A percentile compares a stretch with the other conserved stretches of the same genome.
Evolutionary conservation across 2,329 filamentous ascomycete genomes (phyloP).

Genomic region (Botryotinia calthae): DNA sequence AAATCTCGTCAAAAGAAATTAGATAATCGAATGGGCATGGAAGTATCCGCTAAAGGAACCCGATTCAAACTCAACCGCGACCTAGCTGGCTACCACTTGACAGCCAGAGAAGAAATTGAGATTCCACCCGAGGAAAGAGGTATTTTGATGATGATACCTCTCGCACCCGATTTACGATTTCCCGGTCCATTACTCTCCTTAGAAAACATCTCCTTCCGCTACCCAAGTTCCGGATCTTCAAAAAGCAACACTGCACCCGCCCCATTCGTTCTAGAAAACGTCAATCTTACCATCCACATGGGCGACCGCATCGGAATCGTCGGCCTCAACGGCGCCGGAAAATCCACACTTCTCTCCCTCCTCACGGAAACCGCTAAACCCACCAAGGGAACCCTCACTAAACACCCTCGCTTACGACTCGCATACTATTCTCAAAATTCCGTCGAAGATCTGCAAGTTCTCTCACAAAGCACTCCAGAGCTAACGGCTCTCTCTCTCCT

Average conservation of each 20-base stretch:
- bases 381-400: slow-evolving; percentile 58
- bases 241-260: slow-evolving; percentile 28
- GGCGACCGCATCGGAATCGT: slow-evolving; percentile 73
- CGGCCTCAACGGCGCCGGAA: slow-evolving; percentile 78
- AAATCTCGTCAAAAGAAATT: slow-evolving; percentile 82
- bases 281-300: slow-evolving; percentile 67
- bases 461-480: slow-evolving; percentile 47
- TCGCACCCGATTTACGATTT: slow-evolving; percentile 68
- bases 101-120: slow-evolving; percentile 65
- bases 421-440: slow-evolving; percentile 81
- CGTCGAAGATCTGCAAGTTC: slow-evolving; percentile 63
- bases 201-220: slow-evolving; percentile 66
- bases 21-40: slow-evolving; percentile 75
- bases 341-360: slow-evolving; percentile 73
- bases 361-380: slow-evolving; percentile 61
- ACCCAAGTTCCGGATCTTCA: slow-evolving; percentile 43
- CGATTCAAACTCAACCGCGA: slow-evolving; percentile 82
- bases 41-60: slow-evolving; percentile 68
- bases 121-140: slow-evolving; percentile 62
- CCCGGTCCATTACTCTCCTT: slow-evolving; percentile 71
- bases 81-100: slow-evolving; percentile 58
- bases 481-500: slow-evolving; percentile 67
- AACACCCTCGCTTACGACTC: slow-evolving; percentile 66
- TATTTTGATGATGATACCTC: slow-evolving; percentile 57
- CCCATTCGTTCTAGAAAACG: slow-evolving; percentile 55